Percentiles rank a stretch among this genome's conserved stretches.
Evolutionary conservation across 75 land plant species (phyloP).

Genomic region (Pinus albicaulis): DNA sequence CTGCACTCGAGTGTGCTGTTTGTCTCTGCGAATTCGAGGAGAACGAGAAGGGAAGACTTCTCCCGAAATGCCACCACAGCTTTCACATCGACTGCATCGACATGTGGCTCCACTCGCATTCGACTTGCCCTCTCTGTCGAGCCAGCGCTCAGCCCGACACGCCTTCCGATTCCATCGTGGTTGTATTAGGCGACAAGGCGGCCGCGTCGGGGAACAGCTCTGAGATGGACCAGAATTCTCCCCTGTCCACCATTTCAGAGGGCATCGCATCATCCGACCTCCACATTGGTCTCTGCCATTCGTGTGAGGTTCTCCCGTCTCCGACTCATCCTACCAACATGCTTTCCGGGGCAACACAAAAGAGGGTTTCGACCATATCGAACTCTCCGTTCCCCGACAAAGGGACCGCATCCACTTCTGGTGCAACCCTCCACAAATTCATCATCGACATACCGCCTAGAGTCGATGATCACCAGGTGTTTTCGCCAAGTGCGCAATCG

Average conservation of each 20-base stretch:
- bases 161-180: neutral
- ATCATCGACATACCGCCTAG: constrained; percentile 22
- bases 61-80: constrained; percentile 28
- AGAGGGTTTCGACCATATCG: constrained; percentile 11
- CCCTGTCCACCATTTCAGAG: too few species aligned
- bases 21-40: constrained; percentile 30
- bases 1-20: constrained; percentile 23
- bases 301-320: neutral
- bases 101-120: constrained; percentile 32
- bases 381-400: constrained; percentile 13
- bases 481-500: too few species aligned
- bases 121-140: neutral
- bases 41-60: constrained; percentile 20
- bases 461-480: too few species aligned
- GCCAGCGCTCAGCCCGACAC: constrained; percentile 17
- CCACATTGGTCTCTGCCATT: neutral
- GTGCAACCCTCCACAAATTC: neutral
- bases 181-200: neutral
- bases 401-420: too few species aligned
- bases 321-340: constrained; percentile 50
- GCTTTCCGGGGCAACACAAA: constrained; percentile 61
- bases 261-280: too few species aligned
- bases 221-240: too few species aligned
- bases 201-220: neutral
- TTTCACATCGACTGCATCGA: constrained; percentile 46